Conservation (phyloP, 116 monocot genomes). For the Phalaenopsis hybrid region DNA sequence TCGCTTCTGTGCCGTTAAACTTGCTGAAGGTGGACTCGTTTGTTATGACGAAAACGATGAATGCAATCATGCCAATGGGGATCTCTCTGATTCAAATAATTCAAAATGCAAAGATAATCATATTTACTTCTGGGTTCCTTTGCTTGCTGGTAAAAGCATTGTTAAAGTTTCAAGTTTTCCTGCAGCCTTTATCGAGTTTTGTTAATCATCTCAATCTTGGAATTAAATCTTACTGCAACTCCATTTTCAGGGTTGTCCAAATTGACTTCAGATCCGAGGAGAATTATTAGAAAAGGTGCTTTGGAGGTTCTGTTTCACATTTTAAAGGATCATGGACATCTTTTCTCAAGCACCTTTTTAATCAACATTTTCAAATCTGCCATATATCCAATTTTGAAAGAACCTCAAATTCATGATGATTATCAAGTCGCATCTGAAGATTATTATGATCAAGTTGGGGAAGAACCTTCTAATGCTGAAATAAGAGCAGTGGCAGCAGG, state of each 20-base stretch:
- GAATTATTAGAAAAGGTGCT: conserved; percentile 76
- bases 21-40: conserved; percentile 89
- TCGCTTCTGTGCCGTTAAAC: conserved; percentile 96
- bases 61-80: conserved; percentile 32
- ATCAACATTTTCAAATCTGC: conserved; percentile 68
- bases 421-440: conserved; percentile 11
- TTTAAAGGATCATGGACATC: conserved; percentile 86
- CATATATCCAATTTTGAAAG: conserved; percentile 72
- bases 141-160: conserved; percentile 66
- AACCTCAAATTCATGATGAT: conserved; percentile 11
- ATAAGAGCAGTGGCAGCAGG: conserved; percentile 49
- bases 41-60: conserved; percentile 54
- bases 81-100: conserved; percentile 33
- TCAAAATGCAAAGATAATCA: conserved; percentile 59
- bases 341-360: conserved; percentile 78
- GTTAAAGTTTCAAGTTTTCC: not conserved
- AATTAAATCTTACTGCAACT: not conserved
- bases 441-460: conserved; percentile 30
- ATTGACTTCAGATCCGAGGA: conserved; percentile 80
- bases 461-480: conserved; percentile 44
- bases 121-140: conserved; percentile 82
- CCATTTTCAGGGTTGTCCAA: conserved; percentile 75
- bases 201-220: not conserved
- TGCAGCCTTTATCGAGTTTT: not conserved
- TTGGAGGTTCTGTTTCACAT: conserved; percentile 95